These are phyloP conservation scores for Lentinula edodes DNA, from an alignment of 768 basidiomycete genomes.

Conservation along the genomic window DNA sequence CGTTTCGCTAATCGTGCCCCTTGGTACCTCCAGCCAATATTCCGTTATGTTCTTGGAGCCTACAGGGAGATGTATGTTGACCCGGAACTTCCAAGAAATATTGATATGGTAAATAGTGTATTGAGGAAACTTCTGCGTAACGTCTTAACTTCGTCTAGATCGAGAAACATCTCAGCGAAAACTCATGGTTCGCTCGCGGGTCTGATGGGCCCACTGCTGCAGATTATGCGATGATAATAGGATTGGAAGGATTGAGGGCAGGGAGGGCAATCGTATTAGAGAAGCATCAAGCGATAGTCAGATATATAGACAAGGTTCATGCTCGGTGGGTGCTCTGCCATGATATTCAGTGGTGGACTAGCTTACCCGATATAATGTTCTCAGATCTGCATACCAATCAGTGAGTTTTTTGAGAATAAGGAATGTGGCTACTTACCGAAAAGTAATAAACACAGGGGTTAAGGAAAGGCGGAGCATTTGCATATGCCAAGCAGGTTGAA, in stretches of 20 bases:
- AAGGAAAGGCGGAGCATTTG: background rate
- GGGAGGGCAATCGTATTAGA: background rate
- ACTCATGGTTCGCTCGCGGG: constrained; percentile 4
- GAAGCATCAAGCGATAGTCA: background rate
- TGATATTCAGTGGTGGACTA: no score
- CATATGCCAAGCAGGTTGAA: background rate
- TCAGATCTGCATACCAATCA: constrained; percentile 1
- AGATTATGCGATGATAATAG: constrained; percentile 1
- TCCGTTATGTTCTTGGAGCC: background rate
- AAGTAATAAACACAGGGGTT: background rate
- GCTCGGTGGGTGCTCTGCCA: background rate
- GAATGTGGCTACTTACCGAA: background rate
- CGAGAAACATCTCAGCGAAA: background rate
- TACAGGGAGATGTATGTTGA: background rate
- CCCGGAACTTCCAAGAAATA: background rate
- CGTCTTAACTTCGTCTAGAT: background rate
- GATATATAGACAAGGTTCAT: background rate
- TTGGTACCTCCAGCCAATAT: background rate
- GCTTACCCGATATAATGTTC: background rate
- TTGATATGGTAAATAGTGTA: background rate
- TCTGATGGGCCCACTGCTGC: constrained; percentile 1
- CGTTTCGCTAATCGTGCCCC: background rate
- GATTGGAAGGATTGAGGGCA: background rate
- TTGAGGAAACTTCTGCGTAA: background rate
- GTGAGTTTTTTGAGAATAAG: background rate